phyloP scores from a whole-genome alignment of 345 rosid genomes.

The Crucihimalaya himalaica region DNA sequence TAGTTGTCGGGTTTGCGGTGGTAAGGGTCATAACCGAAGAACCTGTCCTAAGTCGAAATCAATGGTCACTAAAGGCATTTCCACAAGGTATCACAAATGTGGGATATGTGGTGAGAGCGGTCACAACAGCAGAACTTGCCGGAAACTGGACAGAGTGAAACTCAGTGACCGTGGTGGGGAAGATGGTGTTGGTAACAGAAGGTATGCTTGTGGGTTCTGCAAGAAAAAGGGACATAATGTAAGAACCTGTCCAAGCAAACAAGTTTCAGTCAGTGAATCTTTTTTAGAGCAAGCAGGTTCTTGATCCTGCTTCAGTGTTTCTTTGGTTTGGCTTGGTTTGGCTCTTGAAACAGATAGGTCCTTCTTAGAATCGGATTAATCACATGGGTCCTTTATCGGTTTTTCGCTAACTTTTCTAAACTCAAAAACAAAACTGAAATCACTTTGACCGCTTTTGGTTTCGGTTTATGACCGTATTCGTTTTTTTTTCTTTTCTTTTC shows the following conservation, averaged over 20 bases:
- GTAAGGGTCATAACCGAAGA: slow-evolving; percentile 83
- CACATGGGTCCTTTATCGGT: not conserved
- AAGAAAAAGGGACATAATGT: slow-evolving; percentile 51
- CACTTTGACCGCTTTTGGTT: not conserved
- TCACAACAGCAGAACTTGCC: slow-evolving; percentile 81
- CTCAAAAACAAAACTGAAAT: not conserved
- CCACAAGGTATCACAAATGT: slow-evolving; percentile 48
- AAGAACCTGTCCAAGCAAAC: slow-evolving; percentile 57
- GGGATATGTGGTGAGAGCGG: slow-evolving; percentile 55
- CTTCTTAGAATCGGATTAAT: not conserved
- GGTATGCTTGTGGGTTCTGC: slow-evolving; percentile 55
- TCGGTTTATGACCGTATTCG: not conserved
- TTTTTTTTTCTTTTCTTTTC: not conserved
- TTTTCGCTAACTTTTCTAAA: not conserved
- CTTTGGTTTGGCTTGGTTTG: not conserved
- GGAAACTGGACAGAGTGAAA: slow-evolving; percentile 35
- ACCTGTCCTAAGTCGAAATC: slow-evolving; percentile 58
- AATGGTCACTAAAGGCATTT: slow-evolving; percentile 32
- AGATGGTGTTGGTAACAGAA: slow-evolving; percentile 31
- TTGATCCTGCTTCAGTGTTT: slow-evolving; percentile 18
- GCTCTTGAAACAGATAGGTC: not conserved
- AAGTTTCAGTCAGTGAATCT: slow-evolving; percentile 19
- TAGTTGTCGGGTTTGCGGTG: slow-evolving; percentile 70
- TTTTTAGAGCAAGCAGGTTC: slow-evolving; percentile 17
- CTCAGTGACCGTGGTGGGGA: not conserved